phyloP scores from a whole-genome alignment of 2,329 filamentous ascomycete genomes.

The Neofusicoccum kwambonambiense region DNA sequence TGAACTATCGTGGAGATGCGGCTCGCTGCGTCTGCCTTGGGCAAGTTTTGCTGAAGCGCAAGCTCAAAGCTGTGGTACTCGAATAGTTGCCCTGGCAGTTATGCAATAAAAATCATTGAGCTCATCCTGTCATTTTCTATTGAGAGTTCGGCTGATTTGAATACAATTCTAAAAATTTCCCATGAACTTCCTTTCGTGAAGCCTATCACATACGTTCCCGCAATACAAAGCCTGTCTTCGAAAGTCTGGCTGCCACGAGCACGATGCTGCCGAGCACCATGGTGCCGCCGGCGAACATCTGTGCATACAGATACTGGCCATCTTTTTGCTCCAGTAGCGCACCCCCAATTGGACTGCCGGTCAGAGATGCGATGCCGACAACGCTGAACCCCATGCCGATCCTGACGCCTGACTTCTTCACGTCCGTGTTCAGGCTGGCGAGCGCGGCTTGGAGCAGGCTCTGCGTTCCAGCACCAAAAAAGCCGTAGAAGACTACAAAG shows the following conservation, averaged over 20 bases:
- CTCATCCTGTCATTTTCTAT: no score
- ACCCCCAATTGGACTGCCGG: conserved; percentile 31
- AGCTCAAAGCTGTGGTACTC: no score
- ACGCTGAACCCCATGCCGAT: conserved; percentile 44
- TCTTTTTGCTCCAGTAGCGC: conserved; percentile 34
- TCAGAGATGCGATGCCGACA: conserved; percentile 28
- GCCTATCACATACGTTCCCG: not conserved
- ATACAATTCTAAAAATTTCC: no score
- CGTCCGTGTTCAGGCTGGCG: conserved; percentile 43
- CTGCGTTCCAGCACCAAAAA: conserved; percentile 48
- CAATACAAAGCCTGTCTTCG: not conserved
- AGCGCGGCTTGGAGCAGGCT: conserved; percentile 45
- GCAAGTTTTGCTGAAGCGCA: no score
- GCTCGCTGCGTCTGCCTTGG: no score
- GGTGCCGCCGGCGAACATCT: conserved; percentile 39
- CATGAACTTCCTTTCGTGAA: no score
- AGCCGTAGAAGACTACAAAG: conserved; percentile 48
- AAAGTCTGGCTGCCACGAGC: conserved; percentile 4
- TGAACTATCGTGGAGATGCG: no score
- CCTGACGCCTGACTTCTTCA: conserved; percentile 43
- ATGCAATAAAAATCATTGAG: no score
- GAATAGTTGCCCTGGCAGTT: no score
- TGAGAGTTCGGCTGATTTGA: no score
- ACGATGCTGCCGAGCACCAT: conserved; percentile 42
- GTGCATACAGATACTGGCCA: conserved; percentile 43